phyloP scores from a whole-genome alignment of 257 asterid species.

The Solanum paucissectum region DNA sequence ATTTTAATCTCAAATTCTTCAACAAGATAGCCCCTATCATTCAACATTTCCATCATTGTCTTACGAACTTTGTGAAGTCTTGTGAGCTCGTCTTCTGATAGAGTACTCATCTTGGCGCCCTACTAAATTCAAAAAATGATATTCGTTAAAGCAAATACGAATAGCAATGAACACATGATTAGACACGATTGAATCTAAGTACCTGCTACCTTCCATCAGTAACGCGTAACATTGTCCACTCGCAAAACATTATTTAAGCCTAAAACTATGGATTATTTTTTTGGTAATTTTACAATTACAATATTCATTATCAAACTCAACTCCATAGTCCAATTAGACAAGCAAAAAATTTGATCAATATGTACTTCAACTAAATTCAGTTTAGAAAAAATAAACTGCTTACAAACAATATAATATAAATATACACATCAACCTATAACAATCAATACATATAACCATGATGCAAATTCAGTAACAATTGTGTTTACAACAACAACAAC shows the following conservation, averaged over 20 bases:
- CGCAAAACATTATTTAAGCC: not conserved
- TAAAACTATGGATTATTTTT: not conserved
- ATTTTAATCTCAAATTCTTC: slow-evolving; percentile 21
- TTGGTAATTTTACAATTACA: not conserved
- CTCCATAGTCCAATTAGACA: not conserved
- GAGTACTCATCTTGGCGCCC: not conserved
- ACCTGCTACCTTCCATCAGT: not conserved
- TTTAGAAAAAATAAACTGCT: not conserved
- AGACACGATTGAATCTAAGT: not conserved
- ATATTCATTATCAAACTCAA: not conserved
- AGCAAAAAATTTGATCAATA: not conserved
- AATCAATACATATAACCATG: not conserved
- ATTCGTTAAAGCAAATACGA: not conserved
- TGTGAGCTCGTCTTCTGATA: not conserved
- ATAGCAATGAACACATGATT: not conserved
- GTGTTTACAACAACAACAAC: not conserved
- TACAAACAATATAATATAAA: not conserved
- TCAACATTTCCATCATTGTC: slow-evolving; percentile 23
- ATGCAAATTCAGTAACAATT: not conserved
- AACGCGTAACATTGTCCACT: not conserved
- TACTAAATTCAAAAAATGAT: not conserved
- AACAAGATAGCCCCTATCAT: slow-evolving; percentile 23
- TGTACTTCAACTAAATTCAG: not conserved
- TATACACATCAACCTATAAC: not conserved
- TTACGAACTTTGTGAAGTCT: slow-evolving; percentile 11